Base-by-base conservation (phyloP, 345 rosid genomes). In the Microthlaspi erraticum region DNA sequence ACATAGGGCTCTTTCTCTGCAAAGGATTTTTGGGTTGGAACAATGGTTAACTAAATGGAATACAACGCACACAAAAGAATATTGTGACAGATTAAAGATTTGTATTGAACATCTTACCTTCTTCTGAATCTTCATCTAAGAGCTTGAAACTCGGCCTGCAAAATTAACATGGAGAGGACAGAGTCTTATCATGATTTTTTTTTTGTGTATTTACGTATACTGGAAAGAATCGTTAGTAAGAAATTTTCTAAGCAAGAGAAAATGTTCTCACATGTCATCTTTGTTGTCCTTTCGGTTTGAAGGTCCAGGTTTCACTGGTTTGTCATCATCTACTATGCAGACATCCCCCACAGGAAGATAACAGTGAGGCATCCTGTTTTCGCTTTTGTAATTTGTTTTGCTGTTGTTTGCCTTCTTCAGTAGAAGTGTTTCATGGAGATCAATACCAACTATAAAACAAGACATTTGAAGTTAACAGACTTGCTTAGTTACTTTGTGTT, bases 121-220 rank as follows among this genome's bases (percentile, higher is more conserved):
- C 94, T 61, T 60, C 87, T 34, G 76, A 29, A n/a, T 91, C 96
- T 66, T 93, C 96, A 70, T 89, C 94, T 71, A 93, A 32, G 82
- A 93, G 98, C 48, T 71, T 80, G 87, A 93, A 93, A 80, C 88
- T 91, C 56, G 98, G 98, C 84, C 98, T 93, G 90, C 31, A 32
- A 75, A 58, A 52, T 64, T 39, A 72, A 44, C 8, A 76, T 19
- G 18, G 45, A 71, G 62, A 20, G 48, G 71, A 57, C 20, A 39
- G 16, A 39, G 11, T 64, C 8, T 31, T 18, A 59, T 19, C 54
- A 65, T n/a, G n/a, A n/a, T n/a, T n/a, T n/a, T n/a, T n/a, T n/a
- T n/a, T n/a, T 7, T 34, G 7, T 41, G 57, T 37, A 31, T 45
- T 2, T 53, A 56, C 45, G 23, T 31, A 48, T 1, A 39, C 39